Base-by-base conservation (phyloP, 164 flowering plant species). In the Malania oleifera region DNA sequence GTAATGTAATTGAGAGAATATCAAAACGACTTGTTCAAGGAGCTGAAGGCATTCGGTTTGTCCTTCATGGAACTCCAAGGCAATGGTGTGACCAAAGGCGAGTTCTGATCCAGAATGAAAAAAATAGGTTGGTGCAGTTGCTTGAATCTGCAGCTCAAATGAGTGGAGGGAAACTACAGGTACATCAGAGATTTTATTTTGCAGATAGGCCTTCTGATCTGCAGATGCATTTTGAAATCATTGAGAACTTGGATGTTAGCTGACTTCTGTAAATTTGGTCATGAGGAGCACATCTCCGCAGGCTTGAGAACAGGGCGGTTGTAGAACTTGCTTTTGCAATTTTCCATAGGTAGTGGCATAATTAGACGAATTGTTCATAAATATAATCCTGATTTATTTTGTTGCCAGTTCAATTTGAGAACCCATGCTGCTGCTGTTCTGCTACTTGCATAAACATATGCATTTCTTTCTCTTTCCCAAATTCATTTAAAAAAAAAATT, bases 221-320 rank as follows among this genome's bases (percentile, higher is more conserved):
- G 72, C 89, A 84, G 72, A 92, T 92, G 96, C 98, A 92, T 73
- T 89, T 87, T 62, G 87, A 86, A 66, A 80, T 92, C 46, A 92
- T 92, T 62, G 89, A 85, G 24, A 44, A 49, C n/a, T 39, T 92
- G 70, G 83, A 86, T 65, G 71, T 87, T 50, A 75, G 68, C 62
- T 75, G 56, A 70, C 10, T 19, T 2, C 13, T 39, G 10, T 39
- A 7, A 7, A 6, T 5, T 39, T 13, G 10, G 13, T 39, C 14
- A 10, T 34, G 7, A 34, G 43, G 14, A 39, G 17, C 14, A 9
- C 43, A 39, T 39, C 15, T 39, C 14, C 0, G 17, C 17, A 14
- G 3, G 17, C 43, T 17, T 4, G 43, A 11, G 43, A 13, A 39
- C 15, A 39, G n/a, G n/a, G 41, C 35, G 24, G 35, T 19, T 31